These are phyloP conservation scores for Ulvella scutata DNA, from an alignment of 139 green algal species.

Conservation along the genomic window DNA sequence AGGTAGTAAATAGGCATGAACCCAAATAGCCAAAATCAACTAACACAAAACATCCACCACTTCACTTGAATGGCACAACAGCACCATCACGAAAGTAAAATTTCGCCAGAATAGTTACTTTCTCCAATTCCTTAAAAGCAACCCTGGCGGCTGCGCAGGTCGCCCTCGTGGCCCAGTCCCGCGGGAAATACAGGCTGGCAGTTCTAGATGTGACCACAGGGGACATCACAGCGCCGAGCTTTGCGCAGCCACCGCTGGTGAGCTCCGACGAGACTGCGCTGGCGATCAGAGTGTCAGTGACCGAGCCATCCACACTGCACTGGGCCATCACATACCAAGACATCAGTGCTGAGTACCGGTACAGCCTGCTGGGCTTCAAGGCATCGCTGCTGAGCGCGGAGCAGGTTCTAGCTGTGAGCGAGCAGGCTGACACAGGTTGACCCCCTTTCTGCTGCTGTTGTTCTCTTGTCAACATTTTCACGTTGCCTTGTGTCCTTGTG, in stretches of 20 bases:
- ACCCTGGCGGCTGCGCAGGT: not conserved
- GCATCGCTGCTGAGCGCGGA: not conserved
- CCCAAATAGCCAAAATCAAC: no score
- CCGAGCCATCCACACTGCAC: not conserved
- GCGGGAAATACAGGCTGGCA: not conserved
- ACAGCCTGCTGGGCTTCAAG: conserved; percentile 2
- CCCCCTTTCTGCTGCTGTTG: no score
- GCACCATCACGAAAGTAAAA: no score
- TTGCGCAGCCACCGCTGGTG: not conserved
- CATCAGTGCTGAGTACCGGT: not conserved
- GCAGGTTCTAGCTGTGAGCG: not conserved
- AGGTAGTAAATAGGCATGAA: no score
- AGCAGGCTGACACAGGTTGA: no score
- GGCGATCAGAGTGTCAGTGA: not conserved
- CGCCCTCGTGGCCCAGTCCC: not conserved
- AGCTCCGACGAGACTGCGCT: not conserved
- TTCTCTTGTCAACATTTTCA: no score
- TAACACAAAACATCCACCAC: no score
- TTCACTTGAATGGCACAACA: no score
- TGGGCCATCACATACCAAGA: not conserved
- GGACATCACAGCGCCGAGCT: not conserved
- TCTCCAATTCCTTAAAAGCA: no score
- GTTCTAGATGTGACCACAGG: not conserved
- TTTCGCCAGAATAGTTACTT: no score
- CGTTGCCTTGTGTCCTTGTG: no score